Conservation (phyloP, 345 rosid species). For the Lumnitzera littorea region DNA sequence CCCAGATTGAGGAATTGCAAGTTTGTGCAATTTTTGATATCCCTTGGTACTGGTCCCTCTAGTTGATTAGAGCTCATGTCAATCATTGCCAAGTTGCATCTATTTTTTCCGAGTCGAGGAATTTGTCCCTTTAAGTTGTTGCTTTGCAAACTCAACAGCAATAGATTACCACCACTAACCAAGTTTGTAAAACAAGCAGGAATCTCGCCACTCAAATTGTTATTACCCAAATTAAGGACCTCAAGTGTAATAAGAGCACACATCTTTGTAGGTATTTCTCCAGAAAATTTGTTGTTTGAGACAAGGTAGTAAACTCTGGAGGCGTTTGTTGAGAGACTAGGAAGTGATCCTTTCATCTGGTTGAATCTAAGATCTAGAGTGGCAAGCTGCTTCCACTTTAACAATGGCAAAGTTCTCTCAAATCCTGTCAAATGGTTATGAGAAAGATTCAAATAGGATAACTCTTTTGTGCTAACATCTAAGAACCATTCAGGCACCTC, state of each 20-base stretch:
- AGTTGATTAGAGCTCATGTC: slow-evolving; percentile 2
- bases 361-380: too few species aligned
- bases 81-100: not conserved
- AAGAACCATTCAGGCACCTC: slow-evolving; percentile 3
- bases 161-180: not conserved
- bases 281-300: slow-evolving; percentile 5
- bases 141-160: not conserved
- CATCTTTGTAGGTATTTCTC: slow-evolving; percentile 1
- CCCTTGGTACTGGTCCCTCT: not conserved
- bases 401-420: too few species aligned
- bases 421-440: slow-evolving; percentile 9
- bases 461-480: not conserved
- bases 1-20: slow-evolving; percentile 11
- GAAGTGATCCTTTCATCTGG: not conserved
- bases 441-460: not conserved
- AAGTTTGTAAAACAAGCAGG: slow-evolving; percentile 1
- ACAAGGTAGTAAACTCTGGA: not conserved
- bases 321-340: not conserved
- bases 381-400: too few species aligned
- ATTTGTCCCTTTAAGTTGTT: slow-evolving; percentile 1
- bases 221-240: slow-evolving; percentile 2
- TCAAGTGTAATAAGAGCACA: slow-evolving; percentile 7
- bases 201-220: not conserved
- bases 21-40: not conserved
- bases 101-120: accelerated